phyloP scores from a whole-genome alignment of 1,284 basidiomycete species.

The Trichosporon sp. region DNA sequence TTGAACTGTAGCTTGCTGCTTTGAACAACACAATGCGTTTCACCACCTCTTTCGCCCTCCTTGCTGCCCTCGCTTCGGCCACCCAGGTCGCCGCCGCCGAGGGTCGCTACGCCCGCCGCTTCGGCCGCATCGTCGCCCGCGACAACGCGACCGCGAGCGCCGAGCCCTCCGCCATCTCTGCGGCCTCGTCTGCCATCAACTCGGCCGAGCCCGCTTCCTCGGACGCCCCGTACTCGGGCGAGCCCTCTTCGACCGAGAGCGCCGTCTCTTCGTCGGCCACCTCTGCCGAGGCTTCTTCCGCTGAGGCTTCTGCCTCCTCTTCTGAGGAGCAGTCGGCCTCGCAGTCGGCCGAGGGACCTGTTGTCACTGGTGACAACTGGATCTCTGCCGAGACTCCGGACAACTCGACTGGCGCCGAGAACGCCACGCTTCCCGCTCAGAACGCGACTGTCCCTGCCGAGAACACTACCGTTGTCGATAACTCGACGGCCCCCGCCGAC shows the following conservation, averaged over 20 bases:
- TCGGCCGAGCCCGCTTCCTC: constrained; percentile 1
- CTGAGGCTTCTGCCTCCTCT: neutral
- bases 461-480: neutral
- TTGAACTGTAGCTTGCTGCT: neutral
- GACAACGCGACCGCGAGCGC: constrained; percentile 13
- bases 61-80: constrained; percentile 31
- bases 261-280: neutral
- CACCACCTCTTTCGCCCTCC: constrained; percentile 27
- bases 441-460: neutral
- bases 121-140: constrained; percentile 1
- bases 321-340: constrained; percentile 2
- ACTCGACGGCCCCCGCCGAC: neutral
- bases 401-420: neutral
- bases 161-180: neutral
- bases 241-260: neutral
- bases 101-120: constrained; percentile 24
- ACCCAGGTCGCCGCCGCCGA: constrained; percentile 30
- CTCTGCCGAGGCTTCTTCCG: neutral
- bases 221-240: neutral
- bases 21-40: constrained; percentile 27
- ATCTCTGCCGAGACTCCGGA: neutral
- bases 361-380: constrained; percentile 14
- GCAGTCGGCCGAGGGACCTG: neutral
- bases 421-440: neutral
- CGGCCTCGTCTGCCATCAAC: neutral